Percentiles rank a stretch among this genome's conserved stretches.
These are phyloP conservation scores for Erysimum cheiranthoides DNA, from an alignment of 345 rosid genomes.

Conservation along the genomic window DNA sequence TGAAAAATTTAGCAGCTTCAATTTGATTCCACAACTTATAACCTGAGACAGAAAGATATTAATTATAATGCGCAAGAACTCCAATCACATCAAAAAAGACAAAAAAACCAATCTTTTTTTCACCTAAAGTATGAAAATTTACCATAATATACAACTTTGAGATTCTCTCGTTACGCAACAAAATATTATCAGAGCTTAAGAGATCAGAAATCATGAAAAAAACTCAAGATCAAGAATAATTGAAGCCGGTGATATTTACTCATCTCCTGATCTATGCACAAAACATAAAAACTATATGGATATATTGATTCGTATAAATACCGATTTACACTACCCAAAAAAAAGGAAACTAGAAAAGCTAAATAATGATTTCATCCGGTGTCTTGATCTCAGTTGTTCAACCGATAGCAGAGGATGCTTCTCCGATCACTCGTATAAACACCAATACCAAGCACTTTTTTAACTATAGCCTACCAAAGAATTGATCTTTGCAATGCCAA, in stretches of 20 bases:
- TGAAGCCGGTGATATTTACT: not conserved
- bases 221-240: not conserved
- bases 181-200: constrained; percentile 1
- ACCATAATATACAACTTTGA: too few relatives aligned
- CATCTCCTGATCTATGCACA: not conserved
- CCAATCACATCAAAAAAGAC: constrained; percentile 4
- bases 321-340: constrained; percentile 3
- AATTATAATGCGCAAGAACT: not conserved
- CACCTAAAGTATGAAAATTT: too few relatives aligned
- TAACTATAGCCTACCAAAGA: not conserved
- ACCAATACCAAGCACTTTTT: not conserved
- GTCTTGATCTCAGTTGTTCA: too few relatives aligned
- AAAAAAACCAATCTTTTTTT: too few relatives aligned
- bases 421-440: not conserved
- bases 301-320: too few relatives aligned
- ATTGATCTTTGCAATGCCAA: constrained; percentile 28
- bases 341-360: not conserved
- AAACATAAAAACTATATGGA: not conserved
- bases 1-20: constrained; percentile 1
- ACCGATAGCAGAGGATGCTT: too few relatives aligned
- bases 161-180: not conserved
- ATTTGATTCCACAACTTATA: constrained; percentile 16
- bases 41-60: not conserved
- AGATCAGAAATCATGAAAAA: not conserved
- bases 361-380: too few relatives aligned